These are phyloP conservation scores for Xylariomycetidae sp. DNA, from an alignment of 2,329 filamentous ascomycete species.

Conservation along the genomic window DNA sequence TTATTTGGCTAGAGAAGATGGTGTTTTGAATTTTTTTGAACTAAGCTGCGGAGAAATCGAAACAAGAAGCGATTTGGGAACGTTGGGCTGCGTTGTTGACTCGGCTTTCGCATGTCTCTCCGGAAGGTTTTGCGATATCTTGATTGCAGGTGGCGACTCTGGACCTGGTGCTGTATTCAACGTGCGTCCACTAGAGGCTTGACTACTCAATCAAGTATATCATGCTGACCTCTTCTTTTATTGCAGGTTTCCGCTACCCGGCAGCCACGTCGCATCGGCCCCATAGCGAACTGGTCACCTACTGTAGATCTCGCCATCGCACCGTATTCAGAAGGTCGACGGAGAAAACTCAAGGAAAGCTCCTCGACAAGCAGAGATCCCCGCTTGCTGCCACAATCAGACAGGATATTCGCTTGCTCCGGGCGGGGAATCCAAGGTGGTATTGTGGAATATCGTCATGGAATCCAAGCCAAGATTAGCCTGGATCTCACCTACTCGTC, in stretches of 20 bases:
- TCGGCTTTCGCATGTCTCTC: slow-evolving; percentile 76
- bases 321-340: too few species aligned
- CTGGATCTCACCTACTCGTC: slow-evolving; percentile 48
- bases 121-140: slow-evolving; percentile 65
- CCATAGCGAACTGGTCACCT: slow-evolving; percentile 61
- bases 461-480: slow-evolving; percentile 64
- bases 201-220: too few species aligned
- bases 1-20: slow-evolving; percentile 85
- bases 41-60: slow-evolving; percentile 55
- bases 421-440: slow-evolving; percentile 59
- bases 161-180: slow-evolving; percentile 74
- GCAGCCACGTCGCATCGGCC: slow-evolving; percentile 49
- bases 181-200: slow-evolving; percentile 39
- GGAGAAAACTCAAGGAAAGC: too few species aligned
- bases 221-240: neutral
- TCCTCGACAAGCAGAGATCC: slow-evolving; percentile 20
- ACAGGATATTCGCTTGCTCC: slow-evolving; percentile 62
- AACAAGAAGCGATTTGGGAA: slow-evolving; percentile 55
- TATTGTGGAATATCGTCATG: slow-evolving; percentile 65
- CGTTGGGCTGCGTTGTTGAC: slow-evolving; percentile 69
- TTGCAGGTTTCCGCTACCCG: slow-evolving; percentile 50
- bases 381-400: slow-evolving; percentile 31
- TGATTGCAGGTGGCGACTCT: slow-evolving; percentile 74
- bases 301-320: slow-evolving; percentile 53
- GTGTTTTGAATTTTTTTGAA: slow-evolving; percentile 68